Evolutionary conservation across 1,284 basidiomycete genomes (phyloP).

Genomic region (Ustilago cynodontis): DNA sequence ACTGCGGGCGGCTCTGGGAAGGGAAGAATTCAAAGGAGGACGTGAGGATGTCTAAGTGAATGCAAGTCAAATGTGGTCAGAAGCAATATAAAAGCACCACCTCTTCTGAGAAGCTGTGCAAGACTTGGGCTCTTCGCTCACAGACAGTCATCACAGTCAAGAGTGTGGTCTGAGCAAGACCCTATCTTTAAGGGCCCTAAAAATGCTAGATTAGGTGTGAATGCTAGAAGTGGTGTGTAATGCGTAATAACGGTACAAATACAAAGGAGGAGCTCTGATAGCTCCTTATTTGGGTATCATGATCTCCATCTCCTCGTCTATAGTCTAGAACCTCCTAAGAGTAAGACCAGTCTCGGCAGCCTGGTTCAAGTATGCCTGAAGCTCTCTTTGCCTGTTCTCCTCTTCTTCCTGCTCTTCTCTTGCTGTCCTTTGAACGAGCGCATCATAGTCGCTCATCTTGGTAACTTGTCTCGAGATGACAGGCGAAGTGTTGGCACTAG

Average conservation of each 20-base stretch:
- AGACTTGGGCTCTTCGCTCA: neutral
- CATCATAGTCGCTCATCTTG: conserved; percentile 43
- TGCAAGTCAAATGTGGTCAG: neutral
- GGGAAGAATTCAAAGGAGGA: conserved; percentile 46
- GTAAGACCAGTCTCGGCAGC: conserved; percentile 30
- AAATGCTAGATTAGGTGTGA: neutral
- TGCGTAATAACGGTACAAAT: conserved; percentile 13
- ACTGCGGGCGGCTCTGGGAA: conserved; percentile 47
- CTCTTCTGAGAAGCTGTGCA: too few species aligned
- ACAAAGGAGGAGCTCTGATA: conserved; percentile 3
- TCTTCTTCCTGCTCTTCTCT: conserved; percentile 32
- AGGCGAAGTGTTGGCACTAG: conserved; percentile 40
- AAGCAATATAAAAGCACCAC: too few species aligned
- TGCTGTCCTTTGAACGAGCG: conserved; percentile 25
- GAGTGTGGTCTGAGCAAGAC: neutral
- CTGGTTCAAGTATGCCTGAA: conserved; percentile 35
- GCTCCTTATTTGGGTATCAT: conserved; percentile 16
- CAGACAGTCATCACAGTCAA: neutral
- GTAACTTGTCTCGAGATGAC: conserved; percentile 45
- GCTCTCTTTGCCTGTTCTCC: conserved; percentile 22
- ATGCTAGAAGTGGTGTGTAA: conserved; percentile 15
- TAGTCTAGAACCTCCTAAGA: conserved; percentile 44
- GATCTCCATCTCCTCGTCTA: neutral
- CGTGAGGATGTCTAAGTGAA: conserved; percentile 30
- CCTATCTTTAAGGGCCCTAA: neutral